A percentile compares a stretch with the other conserved stretches of the same genome.
Evolutionary conservation across 1,284 basidiomycete species (phyloP).

Genomic region (Marasmius tenuissimus): DNA sequence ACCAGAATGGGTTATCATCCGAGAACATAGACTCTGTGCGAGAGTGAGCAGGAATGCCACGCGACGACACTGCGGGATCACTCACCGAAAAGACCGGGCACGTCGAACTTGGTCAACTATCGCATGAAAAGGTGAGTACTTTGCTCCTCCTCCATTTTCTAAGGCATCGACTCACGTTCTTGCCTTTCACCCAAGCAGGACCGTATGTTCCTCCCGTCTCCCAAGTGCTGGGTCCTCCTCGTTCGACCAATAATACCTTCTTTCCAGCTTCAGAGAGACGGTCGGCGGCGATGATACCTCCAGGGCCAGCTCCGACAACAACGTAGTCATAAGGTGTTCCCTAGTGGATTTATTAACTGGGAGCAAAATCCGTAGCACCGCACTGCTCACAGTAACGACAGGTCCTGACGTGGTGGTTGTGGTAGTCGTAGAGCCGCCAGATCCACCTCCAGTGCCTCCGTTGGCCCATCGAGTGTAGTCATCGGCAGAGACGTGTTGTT

Average conservation of each 20-base stretch:
- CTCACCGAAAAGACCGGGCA: slow-evolving; percentile 56
- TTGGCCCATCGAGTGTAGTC: slow-evolving; percentile 51
- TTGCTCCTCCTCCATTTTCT: background rate
- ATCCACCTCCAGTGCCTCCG: slow-evolving; percentile 39
- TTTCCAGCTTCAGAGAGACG: slow-evolving; percentile 61
- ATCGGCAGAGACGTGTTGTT: slow-evolving; percentile 43
- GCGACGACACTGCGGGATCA: background rate
- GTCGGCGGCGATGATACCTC: slow-evolving; percentile 44
- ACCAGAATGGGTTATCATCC: slow-evolving; percentile 56
- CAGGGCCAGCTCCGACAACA: slow-evolving; percentile 55
- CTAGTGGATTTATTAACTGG: background rate
- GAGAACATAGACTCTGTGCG: slow-evolving; percentile 56
- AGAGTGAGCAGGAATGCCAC: background rate
- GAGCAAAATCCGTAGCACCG: background rate
- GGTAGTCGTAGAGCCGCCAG: slow-evolving; percentile 24
- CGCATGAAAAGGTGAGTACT: background rate
- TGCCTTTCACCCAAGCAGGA: slow-evolving; percentile 50
- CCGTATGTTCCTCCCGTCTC: slow-evolving; percentile 60
- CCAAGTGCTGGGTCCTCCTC: slow-evolving; percentile 61
- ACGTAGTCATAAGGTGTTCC: slow-evolving; percentile 62
- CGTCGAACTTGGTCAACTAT: slow-evolving; percentile 63
- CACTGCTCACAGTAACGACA: background rate
- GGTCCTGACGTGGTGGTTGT: slow-evolving; percentile 24
- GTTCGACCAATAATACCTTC: slow-evolving; percentile 60
- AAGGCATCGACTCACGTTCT: slow-evolving; percentile 35